These are phyloP conservation scores for Diplodia intermedia DNA, from an alignment of 2,329 filamentous ascomycete genomes.

Conservation along the genomic window DNA sequence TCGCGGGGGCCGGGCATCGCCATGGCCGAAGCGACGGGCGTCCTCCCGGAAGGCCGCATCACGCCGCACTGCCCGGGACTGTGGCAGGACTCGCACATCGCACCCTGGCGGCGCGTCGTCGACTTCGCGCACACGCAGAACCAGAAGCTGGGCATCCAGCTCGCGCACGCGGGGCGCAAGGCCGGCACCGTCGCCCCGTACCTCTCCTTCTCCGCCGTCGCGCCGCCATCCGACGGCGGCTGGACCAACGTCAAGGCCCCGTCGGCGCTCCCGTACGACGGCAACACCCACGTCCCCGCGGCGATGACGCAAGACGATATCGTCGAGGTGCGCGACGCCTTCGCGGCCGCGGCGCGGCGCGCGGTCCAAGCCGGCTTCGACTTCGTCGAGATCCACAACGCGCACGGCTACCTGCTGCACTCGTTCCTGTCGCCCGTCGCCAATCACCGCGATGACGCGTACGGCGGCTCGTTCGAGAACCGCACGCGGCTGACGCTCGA, in stretches of 20 bases:
- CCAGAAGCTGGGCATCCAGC: constrained; percentile 79
- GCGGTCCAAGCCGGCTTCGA: constrained; percentile 70
- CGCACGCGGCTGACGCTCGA: constrained; percentile 72
- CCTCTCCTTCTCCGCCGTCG: constrained; percentile 63
- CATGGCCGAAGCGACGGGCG: constrained; percentile 79
- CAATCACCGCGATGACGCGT: constrained; percentile 72
- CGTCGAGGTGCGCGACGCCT: constrained; percentile 67
- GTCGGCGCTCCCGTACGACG: constrained; percentile 64
- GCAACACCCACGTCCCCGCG: constrained; percentile 66
- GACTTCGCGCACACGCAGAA: constrained; percentile 83
- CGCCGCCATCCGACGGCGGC: constrained; percentile 57
- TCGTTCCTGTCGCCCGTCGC: constrained; percentile 71
- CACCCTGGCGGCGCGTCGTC: constrained; percentile 70
- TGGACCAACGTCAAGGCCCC: constrained; percentile 47
- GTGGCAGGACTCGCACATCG: constrained; percentile 85
- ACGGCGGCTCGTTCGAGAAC: constrained; percentile 76
- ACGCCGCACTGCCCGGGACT: constrained; percentile 79
- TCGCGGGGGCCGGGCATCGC: constrained; percentile 76
- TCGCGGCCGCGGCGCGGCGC: constrained; percentile 65
- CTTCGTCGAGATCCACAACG: constrained; percentile 79
- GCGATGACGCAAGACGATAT: constrained; percentile 75
- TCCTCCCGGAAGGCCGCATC: constrained; percentile 79
- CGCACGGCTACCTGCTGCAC: constrained; percentile 79
- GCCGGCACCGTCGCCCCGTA: constrained; percentile 68
- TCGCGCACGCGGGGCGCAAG: constrained; percentile 78